Evolutionary conservation across 164 flowering plant genomes (phyloP).

Genomic region (Platanus orientalis): DNA sequence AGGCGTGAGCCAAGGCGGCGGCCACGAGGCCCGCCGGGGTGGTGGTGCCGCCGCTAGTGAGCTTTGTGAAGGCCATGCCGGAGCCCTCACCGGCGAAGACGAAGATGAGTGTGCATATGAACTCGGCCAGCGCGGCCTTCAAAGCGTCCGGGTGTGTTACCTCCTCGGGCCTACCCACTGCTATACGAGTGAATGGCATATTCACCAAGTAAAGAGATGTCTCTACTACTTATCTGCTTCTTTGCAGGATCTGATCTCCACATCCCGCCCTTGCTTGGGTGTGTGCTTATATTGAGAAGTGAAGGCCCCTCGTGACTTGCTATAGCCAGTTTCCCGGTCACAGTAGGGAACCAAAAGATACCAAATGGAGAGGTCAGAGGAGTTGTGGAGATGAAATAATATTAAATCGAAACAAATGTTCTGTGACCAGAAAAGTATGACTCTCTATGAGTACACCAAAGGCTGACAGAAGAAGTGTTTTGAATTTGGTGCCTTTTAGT

Average conservation of each 20-base stretch:
- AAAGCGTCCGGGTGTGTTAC: slow-evolving; percentile 51
- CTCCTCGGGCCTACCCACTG: slow-evolving; percentile 48
- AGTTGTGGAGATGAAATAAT: too few relatives aligned
- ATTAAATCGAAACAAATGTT: too few relatives aligned
- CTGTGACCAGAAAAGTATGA: too few relatives aligned
- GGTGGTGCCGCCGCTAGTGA: slow-evolving; percentile 27
- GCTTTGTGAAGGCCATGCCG: slow-evolving; percentile 64
- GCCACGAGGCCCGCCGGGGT: slow-evolving; percentile 54
- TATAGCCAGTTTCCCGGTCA: slow-evolving; percentile 30
- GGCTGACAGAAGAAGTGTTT: too few relatives aligned
- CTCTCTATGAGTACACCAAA: too few relatives aligned
- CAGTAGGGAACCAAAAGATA: too few relatives aligned
- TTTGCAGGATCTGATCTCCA: slow-evolving; percentile 2
- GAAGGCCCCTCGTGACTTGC: slow-evolving; percentile 15
- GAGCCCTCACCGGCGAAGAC: too few relatives aligned
- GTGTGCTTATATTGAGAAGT: slow-evolving; percentile 10
- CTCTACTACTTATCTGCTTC: neutral
- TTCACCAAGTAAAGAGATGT: neutral
- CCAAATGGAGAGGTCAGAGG: too few relatives aligned
- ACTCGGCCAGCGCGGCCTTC: slow-evolving; percentile 65
- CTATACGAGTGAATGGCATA: slow-evolving; percentile 55
- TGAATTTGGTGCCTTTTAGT: too few relatives aligned
- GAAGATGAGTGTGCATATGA: slow-evolving; percentile 53
- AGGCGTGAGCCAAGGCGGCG: too few relatives aligned
- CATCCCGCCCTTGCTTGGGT: neutral